phyloP scores from a whole-genome alignment of 2,329 filamentous ascomycete genomes.

The Stagonosporopsis rhizophila region DNA sequence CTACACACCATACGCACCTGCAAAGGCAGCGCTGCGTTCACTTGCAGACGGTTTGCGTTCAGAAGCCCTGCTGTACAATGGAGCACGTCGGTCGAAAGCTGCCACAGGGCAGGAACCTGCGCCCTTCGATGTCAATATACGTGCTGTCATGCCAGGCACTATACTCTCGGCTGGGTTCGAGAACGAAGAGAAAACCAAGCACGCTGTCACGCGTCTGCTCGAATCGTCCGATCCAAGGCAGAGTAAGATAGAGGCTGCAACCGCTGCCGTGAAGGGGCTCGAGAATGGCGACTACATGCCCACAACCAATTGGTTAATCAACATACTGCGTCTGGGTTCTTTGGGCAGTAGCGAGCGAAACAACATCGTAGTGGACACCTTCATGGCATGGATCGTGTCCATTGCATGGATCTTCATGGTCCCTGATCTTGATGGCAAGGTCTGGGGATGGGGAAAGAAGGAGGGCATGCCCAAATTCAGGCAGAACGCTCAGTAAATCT shows the following conservation, averaged over 20 bases:
- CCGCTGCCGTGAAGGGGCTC: slow-evolving; percentile 71
- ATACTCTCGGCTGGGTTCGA: slow-evolving; percentile 80
- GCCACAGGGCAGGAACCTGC: slow-evolving; percentile 49
- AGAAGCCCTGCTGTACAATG: slow-evolving; percentile 86
- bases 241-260: slow-evolving; percentile 78
- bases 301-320: slow-evolving; percentile 75
- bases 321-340: slow-evolving; percentile 70
- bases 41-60: slow-evolving; percentile 84
- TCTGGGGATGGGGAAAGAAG: slow-evolving; percentile 64
- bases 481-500: slow-evolving; percentile 34
- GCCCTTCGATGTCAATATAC: slow-evolving; percentile 75
- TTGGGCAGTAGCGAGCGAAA: slow-evolving; percentile 63
- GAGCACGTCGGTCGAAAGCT: slow-evolving; percentile 53
- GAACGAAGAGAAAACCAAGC: slow-evolving; percentile 79
- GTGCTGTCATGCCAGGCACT: slow-evolving; percentile 83
- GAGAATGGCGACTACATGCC: slow-evolving; percentile 83
- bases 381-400: slow-evolving; percentile 61
- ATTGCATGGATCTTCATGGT: slow-evolving; percentile 64
- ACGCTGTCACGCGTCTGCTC: slow-evolving; percentile 76
- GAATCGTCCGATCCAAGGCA: slow-evolving; percentile 85
- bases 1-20: slow-evolving; percentile 82
- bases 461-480: slow-evolving; percentile 53
- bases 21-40: slow-evolving; percentile 83
- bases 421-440: slow-evolving; percentile 64
- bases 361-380: slow-evolving; percentile 60